Evolutionary conservation across 2,329 filamentous ascomycete species (phyloP), one percentile per base, ranked within the genome.

Genomic region (Trichophyton rubrum): DNA sequence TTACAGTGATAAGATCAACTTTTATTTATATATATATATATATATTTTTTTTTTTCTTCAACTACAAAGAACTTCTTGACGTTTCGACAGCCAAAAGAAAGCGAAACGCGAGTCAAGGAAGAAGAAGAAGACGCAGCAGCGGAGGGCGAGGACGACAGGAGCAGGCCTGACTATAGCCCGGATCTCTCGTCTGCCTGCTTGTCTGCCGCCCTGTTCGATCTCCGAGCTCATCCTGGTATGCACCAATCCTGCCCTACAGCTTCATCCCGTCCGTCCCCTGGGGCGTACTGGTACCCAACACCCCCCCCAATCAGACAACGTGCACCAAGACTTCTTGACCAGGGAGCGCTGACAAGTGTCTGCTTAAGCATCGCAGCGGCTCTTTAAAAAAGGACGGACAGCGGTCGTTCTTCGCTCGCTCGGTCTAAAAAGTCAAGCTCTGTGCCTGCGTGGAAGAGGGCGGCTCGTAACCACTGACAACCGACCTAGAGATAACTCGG

Each of bases 281-380:
- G 40, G 61, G 58, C 27, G 62, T 63, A 63, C 60, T 63, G 62
- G 60, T 63, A 63, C 62, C 62, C 60, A 60, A 63, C 56, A 13
- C 40, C 58, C 49, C 57, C 60, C 62, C 51, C 51, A 35, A 55
- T 55, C 51, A 55, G 27, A 33, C 27, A 5, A 5, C 51, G 30
- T 55, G 15, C 30, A 55, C 51, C n/a, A 35, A 35, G 15, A 35
- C 27, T 35, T 55, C 27, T 55, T 20, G 51, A 35, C 51, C 51
- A 9, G n/a, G 51, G 27, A 35, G 51, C 24, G 20, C 45, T 51
- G 45, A 27, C 45, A 30, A 15, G 51, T 35, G 51, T 35, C 51
- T 35, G 24, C 45, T 24, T 51, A 51, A 43, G 45, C 45, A 24
- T 27, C 33, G 3, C 33, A 3, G 11, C 45, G 24, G 22, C 45